Evolutionary conservation across 1,139 yeast species (phyloP).

Genomic region (Debaryomycetaceae sp.): DNA sequence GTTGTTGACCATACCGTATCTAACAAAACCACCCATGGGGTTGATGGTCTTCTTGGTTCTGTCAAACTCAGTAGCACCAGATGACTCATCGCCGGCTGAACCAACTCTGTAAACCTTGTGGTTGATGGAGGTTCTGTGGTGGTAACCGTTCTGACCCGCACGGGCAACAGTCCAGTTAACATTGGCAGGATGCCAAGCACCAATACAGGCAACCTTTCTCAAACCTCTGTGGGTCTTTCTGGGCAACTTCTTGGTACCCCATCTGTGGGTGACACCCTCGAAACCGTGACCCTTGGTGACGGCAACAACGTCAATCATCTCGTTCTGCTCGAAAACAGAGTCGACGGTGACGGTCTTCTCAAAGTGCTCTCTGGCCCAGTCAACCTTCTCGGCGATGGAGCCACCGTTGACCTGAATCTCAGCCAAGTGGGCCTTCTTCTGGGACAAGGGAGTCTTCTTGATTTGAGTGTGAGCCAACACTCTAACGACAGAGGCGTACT

Average conservation of each 20-base stretch:
- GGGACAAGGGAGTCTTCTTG: conserved; percentile 98
- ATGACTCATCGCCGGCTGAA: conserved; percentile 88
- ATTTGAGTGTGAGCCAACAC: conserved; percentile 99
- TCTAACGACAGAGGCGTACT: conserved; percentile 98
- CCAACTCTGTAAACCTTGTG: conserved; percentile 99
- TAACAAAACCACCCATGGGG: conserved; percentile 99
- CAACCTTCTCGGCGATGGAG: conserved; percentile 93
- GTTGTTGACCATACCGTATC: conserved; percentile 97
- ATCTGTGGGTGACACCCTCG: conserved; percentile 99
- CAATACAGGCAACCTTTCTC: conserved; percentile 99
- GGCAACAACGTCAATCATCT: conserved; percentile 97
- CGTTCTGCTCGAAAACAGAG: conserved; percentile 97
- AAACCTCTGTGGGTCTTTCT: conserved; percentile 99
- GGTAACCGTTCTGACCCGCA: conserved; percentile 99
- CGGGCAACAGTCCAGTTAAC: conserved; percentile 99
- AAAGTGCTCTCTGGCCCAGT: conserved; percentile 98
- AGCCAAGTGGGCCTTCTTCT: conserved; percentile 99
- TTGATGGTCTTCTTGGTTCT: conserved; percentile 99
- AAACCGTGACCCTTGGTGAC: conserved; percentile 99
- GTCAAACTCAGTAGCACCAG: conserved; percentile 97
- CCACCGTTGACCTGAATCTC: conserved; percentile 99
- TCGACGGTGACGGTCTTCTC: conserved; percentile 97
- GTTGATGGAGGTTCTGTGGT: conserved; percentile 99
- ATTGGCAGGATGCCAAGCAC: conserved; percentile 99
- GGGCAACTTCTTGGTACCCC: conserved; percentile 99